Percentiles rank a stretch among this genome's conserved stretches.
Evolutionary conservation across 2,329 filamentous ascomycete genomes (phyloP).

Genomic region (Didymella exigua): DNA sequence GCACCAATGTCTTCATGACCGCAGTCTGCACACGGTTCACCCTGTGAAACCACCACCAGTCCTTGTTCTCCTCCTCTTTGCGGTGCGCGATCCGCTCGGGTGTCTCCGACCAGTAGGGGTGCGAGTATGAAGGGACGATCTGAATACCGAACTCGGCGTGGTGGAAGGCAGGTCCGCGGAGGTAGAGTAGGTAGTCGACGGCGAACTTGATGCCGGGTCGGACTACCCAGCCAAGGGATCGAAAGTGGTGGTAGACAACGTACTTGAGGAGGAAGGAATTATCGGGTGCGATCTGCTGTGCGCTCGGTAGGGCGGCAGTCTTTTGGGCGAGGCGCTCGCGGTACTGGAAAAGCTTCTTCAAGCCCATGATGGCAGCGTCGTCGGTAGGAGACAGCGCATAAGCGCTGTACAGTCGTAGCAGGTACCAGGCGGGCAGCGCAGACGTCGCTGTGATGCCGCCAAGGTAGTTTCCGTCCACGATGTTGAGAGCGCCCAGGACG

Average conservation of each 20-base stretch:
- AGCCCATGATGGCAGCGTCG: slow-evolving; percentile 14
- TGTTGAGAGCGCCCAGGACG: slow-evolving; percentile 72
- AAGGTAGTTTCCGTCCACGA: slow-evolving; percentile 64
- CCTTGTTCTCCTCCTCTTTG: slow-evolving; percentile 56
- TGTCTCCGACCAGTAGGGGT: slow-evolving; percentile 69
- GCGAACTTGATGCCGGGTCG: slow-evolving; percentile 93
- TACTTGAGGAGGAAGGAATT: slow-evolving; percentile 88
- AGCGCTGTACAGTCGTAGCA: slow-evolving; percentile 65
- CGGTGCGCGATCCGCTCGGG: slow-evolving; percentile 57
- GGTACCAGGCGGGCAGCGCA: slow-evolving; percentile 26
- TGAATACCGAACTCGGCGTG: slow-evolving; percentile 93
- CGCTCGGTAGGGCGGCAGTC: slow-evolving; percentile 10
- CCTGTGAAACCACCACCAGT: slow-evolving; percentile 86
- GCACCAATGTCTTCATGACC: slow-evolving; percentile 85
- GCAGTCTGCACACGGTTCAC: slow-evolving; percentile 88
- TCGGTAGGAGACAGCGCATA: slow-evolving; percentile 67
- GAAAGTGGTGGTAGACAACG: slow-evolving; percentile 92
- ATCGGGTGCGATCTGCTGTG: slow-evolving; percentile 65
- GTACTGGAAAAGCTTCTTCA: slow-evolving; percentile 23
- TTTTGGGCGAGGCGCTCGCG: slow-evolving; percentile 16
- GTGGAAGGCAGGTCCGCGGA: slow-evolving; percentile 88
- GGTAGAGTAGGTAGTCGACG: slow-evolving; percentile 92
- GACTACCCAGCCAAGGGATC: slow-evolving; percentile 92
- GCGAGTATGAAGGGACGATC: slow-evolving; percentile 79
- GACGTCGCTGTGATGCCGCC: slow-evolving; percentile 47